A percentile compares a stretch with the other conserved stretches of the same genome.
Evolutionary conservation across 352 stramenopile genomes (phyloP).

Genomic region (Saprolegnia parasitica): DNA sequence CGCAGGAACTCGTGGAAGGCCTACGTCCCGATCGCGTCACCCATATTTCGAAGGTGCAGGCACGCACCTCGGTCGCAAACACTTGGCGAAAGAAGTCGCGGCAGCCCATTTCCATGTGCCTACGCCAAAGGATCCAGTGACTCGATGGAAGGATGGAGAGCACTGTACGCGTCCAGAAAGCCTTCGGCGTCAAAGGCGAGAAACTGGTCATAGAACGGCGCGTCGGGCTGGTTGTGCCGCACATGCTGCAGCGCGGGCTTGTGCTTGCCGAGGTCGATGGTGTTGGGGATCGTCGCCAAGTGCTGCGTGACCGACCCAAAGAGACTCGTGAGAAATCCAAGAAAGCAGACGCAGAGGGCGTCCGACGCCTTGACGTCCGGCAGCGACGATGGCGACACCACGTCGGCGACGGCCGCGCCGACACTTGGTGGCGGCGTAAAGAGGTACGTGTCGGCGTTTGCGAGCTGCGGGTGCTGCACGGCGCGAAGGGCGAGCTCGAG

Average conservation of each 20-base stretch:
- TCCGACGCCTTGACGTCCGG: neutral
- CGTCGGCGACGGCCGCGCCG: neutral
- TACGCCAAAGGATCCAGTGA: constrained; percentile 39
- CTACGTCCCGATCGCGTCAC: constrained; percentile 31
- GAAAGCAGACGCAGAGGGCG: constrained; percentile 41
- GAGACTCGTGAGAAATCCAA: constrained; percentile 53
- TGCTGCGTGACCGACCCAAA: constrained; percentile 61
- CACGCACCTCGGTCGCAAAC: constrained; percentile 61
- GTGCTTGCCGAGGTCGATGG: constrained; percentile 15
- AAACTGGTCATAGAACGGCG: neutral
- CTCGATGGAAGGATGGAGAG: constrained; percentile 32
- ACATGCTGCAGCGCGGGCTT: constrained; percentile 5
- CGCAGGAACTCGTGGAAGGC: constrained; percentile 54
- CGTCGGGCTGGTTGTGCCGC: neutral
- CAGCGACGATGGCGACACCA: neutral
- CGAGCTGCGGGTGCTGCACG: constrained; percentile 38
- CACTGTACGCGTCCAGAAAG: constrained; percentile 22
- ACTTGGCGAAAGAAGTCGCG: constrained; percentile 75
- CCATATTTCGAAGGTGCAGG: no score
- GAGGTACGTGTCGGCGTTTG: constrained; percentile 45
- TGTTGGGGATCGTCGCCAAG: constrained; percentile 49
- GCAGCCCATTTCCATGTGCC: constrained; percentile 61
- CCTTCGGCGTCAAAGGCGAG: constrained; percentile 24
- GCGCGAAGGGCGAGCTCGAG: constrained; percentile 45
- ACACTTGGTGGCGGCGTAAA: constrained; percentile 35